Conservation (phyloP, 345 rosid species). For the Populus nigra region DNA sequence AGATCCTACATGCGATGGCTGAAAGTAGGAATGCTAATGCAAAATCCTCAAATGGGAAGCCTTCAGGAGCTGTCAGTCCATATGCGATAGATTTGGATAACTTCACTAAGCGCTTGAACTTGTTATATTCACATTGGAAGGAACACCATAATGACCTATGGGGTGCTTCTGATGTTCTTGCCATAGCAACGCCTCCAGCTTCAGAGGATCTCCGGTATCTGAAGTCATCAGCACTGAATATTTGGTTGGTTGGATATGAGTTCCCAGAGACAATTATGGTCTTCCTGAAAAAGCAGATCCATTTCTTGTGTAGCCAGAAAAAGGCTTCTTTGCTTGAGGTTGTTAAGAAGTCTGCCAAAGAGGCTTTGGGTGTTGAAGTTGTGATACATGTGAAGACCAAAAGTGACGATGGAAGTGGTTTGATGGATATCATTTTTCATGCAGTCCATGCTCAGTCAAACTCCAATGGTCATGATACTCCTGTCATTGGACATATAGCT, state of each 20-base stretch:
- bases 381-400: conserved; percentile 65
- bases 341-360: conserved; percentile 63
- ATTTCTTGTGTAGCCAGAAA: conserved; percentile 75
- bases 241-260: conserved; percentile 95
- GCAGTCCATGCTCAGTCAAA: conserved; percentile 51
- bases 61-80: conserved; percentile 32
- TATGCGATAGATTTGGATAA: conserved; percentile 62
- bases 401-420: conserved; percentile 61
- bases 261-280: conserved; percentile 95
- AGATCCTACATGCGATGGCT: conserved; percentile 41
- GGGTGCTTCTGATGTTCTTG: conserved; percentile 67
- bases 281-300: conserved; percentile 70
- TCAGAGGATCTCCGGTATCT: conserved; percentile 83
- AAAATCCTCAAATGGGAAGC: conserved; percentile 37
- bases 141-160: conserved; percentile 55
- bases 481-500: conserved; percentile 63
- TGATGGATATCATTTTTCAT: conserved; percentile 63
- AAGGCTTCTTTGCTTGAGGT: conserved; percentile 75
- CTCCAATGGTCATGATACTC: conserved; percentile 38
- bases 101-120: conserved; percentile 59
- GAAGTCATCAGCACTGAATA: conserved; percentile 81
- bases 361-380: conserved; percentile 60
- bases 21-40: conserved; percentile 55
- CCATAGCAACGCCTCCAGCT: conserved; percentile 77
- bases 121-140: conserved; percentile 65